Percentiles rank a stretch among this genome's conserved stretches.
phyloP scores from a whole-genome alignment of 805 yeast species.

The Ascoidea tarda region DNA sequence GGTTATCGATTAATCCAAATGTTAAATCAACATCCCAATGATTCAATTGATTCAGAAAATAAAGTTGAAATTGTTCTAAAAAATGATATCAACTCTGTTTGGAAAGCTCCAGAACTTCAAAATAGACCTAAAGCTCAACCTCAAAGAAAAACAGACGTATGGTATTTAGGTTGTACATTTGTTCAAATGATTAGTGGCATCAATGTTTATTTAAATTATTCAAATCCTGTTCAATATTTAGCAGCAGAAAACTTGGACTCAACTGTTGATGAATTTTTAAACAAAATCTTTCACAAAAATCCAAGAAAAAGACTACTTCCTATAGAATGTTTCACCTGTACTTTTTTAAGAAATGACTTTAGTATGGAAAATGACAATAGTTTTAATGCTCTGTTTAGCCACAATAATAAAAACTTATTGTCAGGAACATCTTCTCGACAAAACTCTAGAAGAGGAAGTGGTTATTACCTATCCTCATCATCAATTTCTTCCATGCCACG shows the following conservation, averaged over 20 bases:
- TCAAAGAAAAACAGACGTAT: slow-evolving; percentile 77
- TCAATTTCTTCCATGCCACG: slow-evolving; percentile 13
- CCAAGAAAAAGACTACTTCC: slow-evolving; percentile 70
- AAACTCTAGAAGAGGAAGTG: slow-evolving; percentile 22
- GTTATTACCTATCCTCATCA: slow-evolving; percentile 23
- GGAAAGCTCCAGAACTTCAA: slow-evolving; percentile 74
- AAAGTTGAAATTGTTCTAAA: slow-evolving; percentile 1
- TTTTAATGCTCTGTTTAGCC: slow-evolving; percentile 14
- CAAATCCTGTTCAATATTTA: slow-evolving; percentile 54
- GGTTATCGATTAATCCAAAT: slow-evolving; percentile 33
- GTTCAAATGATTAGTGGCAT: slow-evolving; percentile 51
- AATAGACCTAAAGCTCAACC: slow-evolving; percentile 28
- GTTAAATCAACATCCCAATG: slow-evolving; percentile 23
- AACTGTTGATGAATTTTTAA: slow-evolving; percentile 51
- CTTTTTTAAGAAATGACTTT: slow-evolving; percentile 68
- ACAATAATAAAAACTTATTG: slow-evolving; percentile 7
- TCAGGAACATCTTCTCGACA: slow-evolving; percentile 14
- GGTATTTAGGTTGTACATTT: slow-evolving; percentile 81
- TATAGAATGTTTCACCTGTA: slow-evolving; percentile 70
- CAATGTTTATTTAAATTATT: slow-evolving; percentile 36
- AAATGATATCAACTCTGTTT: slow-evolving; percentile 18
- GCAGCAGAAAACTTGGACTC: slow-evolving; percentile 31
- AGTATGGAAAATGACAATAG: slow-evolving; percentile 18
- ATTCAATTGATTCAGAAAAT: background rate
- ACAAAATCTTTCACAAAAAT: slow-evolving; percentile 47